A percentile compares a stretch with the other conserved stretches of the same genome.
phyloP scores from a whole-genome alignment of 208 protist genomes.

The Leptomonas pyrrhocoris region DNA sequence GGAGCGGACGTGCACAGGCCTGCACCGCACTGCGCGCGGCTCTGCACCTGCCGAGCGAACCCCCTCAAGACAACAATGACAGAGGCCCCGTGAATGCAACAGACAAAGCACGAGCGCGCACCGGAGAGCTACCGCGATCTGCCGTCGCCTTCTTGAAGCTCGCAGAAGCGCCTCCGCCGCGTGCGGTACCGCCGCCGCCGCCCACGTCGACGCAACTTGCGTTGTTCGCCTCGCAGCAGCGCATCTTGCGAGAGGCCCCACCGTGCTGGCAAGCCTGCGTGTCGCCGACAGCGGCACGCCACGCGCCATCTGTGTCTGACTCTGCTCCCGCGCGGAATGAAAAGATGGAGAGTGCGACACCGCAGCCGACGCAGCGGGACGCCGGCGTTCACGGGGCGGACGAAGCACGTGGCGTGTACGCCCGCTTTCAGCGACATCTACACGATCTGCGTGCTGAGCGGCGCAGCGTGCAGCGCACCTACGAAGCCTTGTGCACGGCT shows the following conservation, averaged over 20 bases:
- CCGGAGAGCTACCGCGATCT: background rate
- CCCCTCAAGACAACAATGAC: background rate
- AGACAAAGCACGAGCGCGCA: background rate
- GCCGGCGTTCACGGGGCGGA: background rate
- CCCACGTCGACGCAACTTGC: slow-evolving; percentile 39
- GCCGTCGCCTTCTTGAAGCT: slow-evolving; percentile 20
- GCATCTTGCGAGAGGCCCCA: background rate
- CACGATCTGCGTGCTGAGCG: background rate
- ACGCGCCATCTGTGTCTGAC: background rate
- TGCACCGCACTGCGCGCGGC: slow-evolving; percentile 15
- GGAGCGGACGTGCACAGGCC: background rate
- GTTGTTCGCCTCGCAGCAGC: slow-evolving; percentile 25
- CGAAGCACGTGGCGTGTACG: background rate
- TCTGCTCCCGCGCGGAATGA: background rate
- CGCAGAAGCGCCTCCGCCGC: slow-evolving; percentile 3
- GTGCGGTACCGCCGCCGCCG: slow-evolving; percentile 40
- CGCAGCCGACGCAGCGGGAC: background rate
- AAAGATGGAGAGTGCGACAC: background rate
- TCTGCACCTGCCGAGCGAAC: background rate
- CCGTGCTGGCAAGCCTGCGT: background rate
- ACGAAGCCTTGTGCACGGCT: background rate
- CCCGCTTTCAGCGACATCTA: slow-evolving; percentile 2
- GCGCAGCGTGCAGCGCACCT: slow-evolving; percentile 7
- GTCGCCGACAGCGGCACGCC: too few relatives aligned
- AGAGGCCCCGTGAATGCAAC: background rate